Conservation (phyloP, 495 filamentous ascomycete genomes). For the Penicillium coprophilum region DNA sequence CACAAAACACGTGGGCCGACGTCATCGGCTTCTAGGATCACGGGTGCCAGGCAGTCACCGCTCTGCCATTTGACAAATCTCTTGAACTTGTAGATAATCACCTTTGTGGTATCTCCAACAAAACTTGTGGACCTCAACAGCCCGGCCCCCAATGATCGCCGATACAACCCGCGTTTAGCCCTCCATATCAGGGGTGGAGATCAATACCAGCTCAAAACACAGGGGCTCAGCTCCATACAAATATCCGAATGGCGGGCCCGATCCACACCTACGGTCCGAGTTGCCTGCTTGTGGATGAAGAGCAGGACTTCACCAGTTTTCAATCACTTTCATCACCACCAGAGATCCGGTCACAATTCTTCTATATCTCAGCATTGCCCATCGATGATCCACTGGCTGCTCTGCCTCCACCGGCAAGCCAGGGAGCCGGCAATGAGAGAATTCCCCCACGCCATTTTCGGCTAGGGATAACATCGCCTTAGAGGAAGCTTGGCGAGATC, state of each 20-base stretch:
- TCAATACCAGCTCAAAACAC: slow-evolving; percentile 7
- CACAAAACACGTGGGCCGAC: slow-evolving; percentile 40
- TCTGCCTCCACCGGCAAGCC: slow-evolving; percentile 54
- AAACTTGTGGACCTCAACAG: slow-evolving; percentile 7
- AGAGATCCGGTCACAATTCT: slow-evolving; percentile 68
- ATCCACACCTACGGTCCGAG: slow-evolving; percentile 56
- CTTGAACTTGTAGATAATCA: neutral
- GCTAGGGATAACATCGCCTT: slow-evolving; percentile 69
- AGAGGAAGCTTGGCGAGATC: slow-evolving; percentile 67
- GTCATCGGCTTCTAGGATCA: slow-evolving; percentile 34
- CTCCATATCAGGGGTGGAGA: slow-evolving; percentile 18
- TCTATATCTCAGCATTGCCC: slow-evolving; percentile 72
- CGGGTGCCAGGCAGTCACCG: slow-evolving; percentile 11
- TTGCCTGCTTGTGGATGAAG: slow-evolving; percentile 48
- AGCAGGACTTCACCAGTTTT: slow-evolving; percentile 34
- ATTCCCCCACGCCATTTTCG: slow-evolving; percentile 74
- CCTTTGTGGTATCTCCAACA: slow-evolving; percentile 8
- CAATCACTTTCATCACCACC: slow-evolving; percentile 39
- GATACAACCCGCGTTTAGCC: slow-evolving; percentile 16
- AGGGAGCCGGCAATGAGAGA: slow-evolving; percentile 48
- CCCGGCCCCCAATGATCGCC: slow-evolving; percentile 19
- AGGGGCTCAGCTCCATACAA: neutral
- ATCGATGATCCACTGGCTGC: slow-evolving; percentile 82
- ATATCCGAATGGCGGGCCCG: slow-evolving; percentile 41
- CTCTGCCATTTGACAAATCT: neutral